phyloP scores from a whole-genome alignment of 148 eudicot species.

The Vaccinium myrtillus region DNA sequence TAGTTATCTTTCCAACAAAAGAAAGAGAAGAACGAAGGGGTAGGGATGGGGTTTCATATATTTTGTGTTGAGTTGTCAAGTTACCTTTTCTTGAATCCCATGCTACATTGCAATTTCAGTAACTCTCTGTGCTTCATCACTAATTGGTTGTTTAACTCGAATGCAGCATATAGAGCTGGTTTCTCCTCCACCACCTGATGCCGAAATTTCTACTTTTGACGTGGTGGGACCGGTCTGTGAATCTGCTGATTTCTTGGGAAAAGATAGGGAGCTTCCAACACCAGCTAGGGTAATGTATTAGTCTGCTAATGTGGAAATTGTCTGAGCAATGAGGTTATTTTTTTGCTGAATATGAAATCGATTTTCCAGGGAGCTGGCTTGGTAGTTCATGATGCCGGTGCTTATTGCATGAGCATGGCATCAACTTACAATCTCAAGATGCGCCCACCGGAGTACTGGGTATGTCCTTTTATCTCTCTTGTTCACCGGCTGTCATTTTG shows the following conservation, averaged over 20 bases:
- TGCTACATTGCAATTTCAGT: background rate
- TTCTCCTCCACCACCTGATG: constrained; percentile 64
- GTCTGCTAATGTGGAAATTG: background rate
- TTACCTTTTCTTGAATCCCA: too few species aligned
- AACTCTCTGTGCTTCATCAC: background rate
- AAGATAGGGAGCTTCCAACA: constrained; percentile 79
- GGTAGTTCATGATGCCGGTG: constrained; percentile 98
- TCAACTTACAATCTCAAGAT: constrained; percentile 98
- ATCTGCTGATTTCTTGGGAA: constrained; percentile 96
- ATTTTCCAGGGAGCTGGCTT: constrained; percentile 73
- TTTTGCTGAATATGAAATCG: background rate
- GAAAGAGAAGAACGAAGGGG: background rate
- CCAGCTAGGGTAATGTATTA: constrained; percentile 54
- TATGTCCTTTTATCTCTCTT: constrained; percentile 18
- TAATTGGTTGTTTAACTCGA: background rate
- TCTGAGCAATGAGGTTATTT: background rate
- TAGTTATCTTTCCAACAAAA: background rate
- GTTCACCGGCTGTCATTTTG: background rate
- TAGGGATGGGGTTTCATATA: background rate
- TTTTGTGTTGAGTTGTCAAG: background rate
- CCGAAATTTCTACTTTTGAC: constrained; percentile 70
- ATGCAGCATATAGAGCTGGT: constrained; percentile 89
- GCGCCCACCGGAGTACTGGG: constrained; percentile 99
- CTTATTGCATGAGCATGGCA: constrained; percentile 99
- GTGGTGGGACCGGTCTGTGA: constrained; percentile 99